phyloP scores from a whole-genome alignment of 306 rosid genomes.

The Acacia melanoxylon region DNA sequence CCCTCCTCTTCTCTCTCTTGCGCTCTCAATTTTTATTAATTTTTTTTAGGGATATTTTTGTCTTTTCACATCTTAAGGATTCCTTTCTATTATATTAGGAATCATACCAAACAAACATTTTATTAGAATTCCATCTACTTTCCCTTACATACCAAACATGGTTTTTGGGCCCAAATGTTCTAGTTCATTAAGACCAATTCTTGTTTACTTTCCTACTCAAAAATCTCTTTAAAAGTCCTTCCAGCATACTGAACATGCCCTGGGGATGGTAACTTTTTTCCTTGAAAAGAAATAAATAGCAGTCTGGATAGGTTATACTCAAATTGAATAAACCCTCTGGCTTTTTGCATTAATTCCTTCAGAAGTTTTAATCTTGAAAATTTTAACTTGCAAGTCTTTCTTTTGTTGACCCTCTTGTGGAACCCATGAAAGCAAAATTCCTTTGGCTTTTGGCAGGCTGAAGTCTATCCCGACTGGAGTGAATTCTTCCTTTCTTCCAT shows the following conservation, averaged over 20 bases:
- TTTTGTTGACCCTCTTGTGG: neutral
- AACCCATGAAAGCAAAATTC: neutral
- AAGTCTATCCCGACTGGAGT: too few relatives aligned
- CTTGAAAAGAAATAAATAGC: neutral
- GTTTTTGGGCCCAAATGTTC: neutral
- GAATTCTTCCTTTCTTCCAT: neutral
- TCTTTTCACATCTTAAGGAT: neutral
- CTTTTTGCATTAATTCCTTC: neutral
- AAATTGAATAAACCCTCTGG: constrained; percentile 17
- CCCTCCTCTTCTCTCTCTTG: neutral
- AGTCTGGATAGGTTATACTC: constrained; percentile 2
- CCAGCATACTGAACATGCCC: neutral
- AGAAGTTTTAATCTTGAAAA: neutral
- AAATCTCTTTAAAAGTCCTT: neutral
- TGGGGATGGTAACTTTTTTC: constrained; percentile 26
- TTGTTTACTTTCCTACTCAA: neutral
- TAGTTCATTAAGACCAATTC: neutral
- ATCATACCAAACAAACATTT: neutral
- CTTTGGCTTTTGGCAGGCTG: too few relatives aligned
- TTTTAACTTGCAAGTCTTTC: neutral
- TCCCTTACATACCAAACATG: neutral
- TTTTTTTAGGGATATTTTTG: neutral
- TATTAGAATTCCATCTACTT: neutral
- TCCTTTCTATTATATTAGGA: neutral
- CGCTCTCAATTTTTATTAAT: neutral